Base-by-base conservation (phyloP, 495 filamentous ascomycete genomes). In the Neurospora africana region DNA sequence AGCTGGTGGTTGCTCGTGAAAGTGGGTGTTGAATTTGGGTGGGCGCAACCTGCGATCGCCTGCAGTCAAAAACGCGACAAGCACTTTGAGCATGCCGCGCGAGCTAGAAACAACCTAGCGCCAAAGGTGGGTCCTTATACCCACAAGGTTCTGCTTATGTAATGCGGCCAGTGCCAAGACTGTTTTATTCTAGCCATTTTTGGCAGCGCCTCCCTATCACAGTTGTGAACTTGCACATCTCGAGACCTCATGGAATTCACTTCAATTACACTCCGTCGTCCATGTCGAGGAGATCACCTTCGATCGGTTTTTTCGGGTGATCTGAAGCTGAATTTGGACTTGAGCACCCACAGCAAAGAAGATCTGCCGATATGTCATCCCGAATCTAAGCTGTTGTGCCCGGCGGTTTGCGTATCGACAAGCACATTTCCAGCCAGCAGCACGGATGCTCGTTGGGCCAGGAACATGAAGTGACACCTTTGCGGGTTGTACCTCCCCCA, bases 1-100 rank as follows among this genome's bases (percentile, higher is more conserved):
- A 30, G 23, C 2, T 58, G 47, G 47, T 58, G 47, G 47, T 58
- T 58, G 47, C 47, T 23, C 47, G 47, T 58, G 47, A 58, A 58
- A 58, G 47, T 58, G 47, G 47, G 47, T 58, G 53, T 5, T 61
- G 53, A 36, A 27, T 11, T 69, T 38, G 40, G 71, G 30, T 68
- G 68, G 47, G 37, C 68, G 33, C 36, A 35, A 23, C 23, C 40
- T 44, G 35, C 36, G 47, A 70, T 69, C 68, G 69, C 68, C 30
- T 44, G 38, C 39, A 38, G 41, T 36, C 69, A 71, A 71, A 71
- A 71, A 71, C 69, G 69, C 69, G 69, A 71, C 43, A 61, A 61
- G 53, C 53, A 61, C 53, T 30, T 61, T 61, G 53, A 61, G 53
- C 53, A 61, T 61, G 53, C 53, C 53, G 53, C 53, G 53, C 53